Conservation (phyloP, 495 filamentous ascomycete species). For the Podospora bellae-mahoneyi region DNA sequence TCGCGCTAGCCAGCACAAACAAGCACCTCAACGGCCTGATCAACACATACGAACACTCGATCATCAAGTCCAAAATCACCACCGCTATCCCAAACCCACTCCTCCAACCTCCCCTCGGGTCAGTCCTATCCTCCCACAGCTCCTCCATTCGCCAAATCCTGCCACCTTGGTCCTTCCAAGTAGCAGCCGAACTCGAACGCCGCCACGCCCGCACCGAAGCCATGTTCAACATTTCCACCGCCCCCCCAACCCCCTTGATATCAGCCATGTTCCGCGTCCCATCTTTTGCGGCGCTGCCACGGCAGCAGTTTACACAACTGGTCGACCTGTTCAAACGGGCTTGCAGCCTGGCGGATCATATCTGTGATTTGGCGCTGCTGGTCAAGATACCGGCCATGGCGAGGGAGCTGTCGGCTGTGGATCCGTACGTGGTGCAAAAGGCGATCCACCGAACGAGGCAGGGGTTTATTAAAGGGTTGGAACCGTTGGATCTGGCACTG, state of each 20-base stretch:
- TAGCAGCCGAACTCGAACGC: conserved; percentile 29
- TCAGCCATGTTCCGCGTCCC: background rate
- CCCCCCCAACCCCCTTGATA: background rate
- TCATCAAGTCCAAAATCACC: conserved; percentile 17
- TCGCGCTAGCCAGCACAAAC: conserved; percentile 21
- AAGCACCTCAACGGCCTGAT: conserved; percentile 21
- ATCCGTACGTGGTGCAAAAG: conserved; percentile 3
- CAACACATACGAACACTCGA: conserved; percentile 22
- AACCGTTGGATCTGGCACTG: conserved; percentile 24
- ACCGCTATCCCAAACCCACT: background rate
- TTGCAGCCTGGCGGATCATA: background rate
- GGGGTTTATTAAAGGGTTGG: conserved; percentile 21
- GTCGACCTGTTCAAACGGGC: background rate
- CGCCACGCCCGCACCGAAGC: conserved; percentile 22
- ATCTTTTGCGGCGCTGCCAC: background rate
- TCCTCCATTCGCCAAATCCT: conserved; percentile 16
- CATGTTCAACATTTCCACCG: conserved; percentile 18
- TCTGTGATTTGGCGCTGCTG: background rate
- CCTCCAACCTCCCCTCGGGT: conserved; percentile 18
- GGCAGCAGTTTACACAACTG: background rate
- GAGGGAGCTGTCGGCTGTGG: background rate
- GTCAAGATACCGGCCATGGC: background rate
- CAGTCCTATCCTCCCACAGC: conserved; percentile 25
- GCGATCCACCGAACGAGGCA: conserved; percentile 17
- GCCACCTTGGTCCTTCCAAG: conserved; percentile 16